Evolutionary conservation across 768 basidiomycete species (phyloP).

Genomic region (Cystofilobasidium bisporidii): DNA sequence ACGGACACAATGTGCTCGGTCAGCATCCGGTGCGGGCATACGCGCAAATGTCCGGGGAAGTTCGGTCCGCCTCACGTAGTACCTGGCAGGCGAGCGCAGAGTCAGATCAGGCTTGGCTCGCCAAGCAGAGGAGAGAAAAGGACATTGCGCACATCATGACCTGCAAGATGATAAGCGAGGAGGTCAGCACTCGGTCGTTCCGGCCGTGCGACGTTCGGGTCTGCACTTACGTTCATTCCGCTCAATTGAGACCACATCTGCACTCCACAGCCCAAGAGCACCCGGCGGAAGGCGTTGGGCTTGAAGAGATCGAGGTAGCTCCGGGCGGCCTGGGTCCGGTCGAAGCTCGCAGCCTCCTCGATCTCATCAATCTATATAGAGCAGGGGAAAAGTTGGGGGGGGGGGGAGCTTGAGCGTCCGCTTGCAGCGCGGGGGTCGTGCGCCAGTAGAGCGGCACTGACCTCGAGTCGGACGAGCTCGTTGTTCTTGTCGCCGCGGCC

Average conservation of each 20-base stretch:
- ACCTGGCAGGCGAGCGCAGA: too few relatives aligned
- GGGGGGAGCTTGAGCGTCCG: slow-evolving; percentile 48
- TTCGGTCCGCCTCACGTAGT: too few relatives aligned
- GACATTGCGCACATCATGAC: slow-evolving; percentile 31
- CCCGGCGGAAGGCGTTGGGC: slow-evolving; percentile 58
- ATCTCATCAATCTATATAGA: slow-evolving; percentile 47
- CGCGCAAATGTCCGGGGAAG: too few relatives aligned
- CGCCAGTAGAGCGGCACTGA: slow-evolving; percentile 20
- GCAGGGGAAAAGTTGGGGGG: too few relatives aligned
- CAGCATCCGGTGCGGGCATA: too few relatives aligned
- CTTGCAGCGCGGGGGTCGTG: slow-evolving; percentile 9
- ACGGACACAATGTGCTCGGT: too few relatives aligned
- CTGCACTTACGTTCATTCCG: slow-evolving; percentile 53
- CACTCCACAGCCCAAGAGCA: slow-evolving; percentile 57
- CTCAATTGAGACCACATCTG: slow-evolving; percentile 66
- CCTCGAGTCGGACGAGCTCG: slow-evolving; percentile 60
- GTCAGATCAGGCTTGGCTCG: too few relatives aligned
- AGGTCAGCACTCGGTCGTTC: background rate
- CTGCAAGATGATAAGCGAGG: slow-evolving; percentile 20
- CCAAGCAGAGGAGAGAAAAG: too few relatives aligned
- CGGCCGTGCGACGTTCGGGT: too few relatives aligned
- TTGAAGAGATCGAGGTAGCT: slow-evolving; percentile 59
- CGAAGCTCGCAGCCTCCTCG: slow-evolving; percentile 40
- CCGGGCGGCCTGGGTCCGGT: slow-evolving; percentile 57
- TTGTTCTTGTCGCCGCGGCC: slow-evolving; percentile 53